Evolutionary conservation across 331 rosid genomes (phyloP).

Genomic region (Acacia pycnantha): DNA sequence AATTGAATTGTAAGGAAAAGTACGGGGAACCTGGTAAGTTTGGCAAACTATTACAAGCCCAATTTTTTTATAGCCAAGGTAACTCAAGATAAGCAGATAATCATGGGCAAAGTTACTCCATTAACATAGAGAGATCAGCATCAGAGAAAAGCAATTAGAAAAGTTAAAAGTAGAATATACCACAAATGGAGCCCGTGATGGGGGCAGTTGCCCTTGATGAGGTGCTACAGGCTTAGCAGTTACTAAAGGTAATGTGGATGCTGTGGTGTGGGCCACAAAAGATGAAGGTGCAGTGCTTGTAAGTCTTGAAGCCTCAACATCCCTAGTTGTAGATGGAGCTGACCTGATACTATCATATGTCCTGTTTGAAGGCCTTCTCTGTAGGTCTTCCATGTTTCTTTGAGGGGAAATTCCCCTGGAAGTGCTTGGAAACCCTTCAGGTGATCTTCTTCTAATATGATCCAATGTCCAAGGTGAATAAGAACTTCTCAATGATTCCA

Average conservation of each 20-base stretch:
- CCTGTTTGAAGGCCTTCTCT: slow-evolving; percentile 53
- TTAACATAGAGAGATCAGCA: neutral
- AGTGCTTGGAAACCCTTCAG: slow-evolving; percentile 55
- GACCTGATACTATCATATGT: slow-evolving; percentile 58
- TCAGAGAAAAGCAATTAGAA: neutral
- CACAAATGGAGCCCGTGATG: slow-evolving; percentile 52
- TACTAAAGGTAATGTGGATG: slow-evolving; percentile 57
- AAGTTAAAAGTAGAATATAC: slow-evolving; percentile 45
- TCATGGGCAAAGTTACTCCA: slow-evolving; percentile 9
- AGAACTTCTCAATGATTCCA: slow-evolving; percentile 67
- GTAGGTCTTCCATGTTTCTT: slow-evolving; percentile 41
- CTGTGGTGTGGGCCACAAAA: slow-evolving; percentile 49
- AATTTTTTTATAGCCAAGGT: neutral
- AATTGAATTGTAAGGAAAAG: neutral
- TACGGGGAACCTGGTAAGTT: neutral
- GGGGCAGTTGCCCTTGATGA: slow-evolving; percentile 58
- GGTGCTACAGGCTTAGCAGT: slow-evolving; percentile 61
- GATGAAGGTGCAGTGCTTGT: slow-evolving; percentile 43
- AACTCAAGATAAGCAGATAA: slow-evolving; percentile 18
- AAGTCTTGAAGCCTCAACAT: slow-evolving; percentile 62
- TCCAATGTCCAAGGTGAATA: slow-evolving; percentile 89
- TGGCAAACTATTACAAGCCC: neutral
- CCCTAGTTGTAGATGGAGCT: slow-evolving; percentile 51
- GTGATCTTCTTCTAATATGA: slow-evolving; percentile 76
- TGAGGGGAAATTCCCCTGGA: slow-evolving; percentile 57